Evolutionary conservation across 805 yeast genomes (phyloP).

Genomic region (Hanseniaspora clermontiae): DNA sequence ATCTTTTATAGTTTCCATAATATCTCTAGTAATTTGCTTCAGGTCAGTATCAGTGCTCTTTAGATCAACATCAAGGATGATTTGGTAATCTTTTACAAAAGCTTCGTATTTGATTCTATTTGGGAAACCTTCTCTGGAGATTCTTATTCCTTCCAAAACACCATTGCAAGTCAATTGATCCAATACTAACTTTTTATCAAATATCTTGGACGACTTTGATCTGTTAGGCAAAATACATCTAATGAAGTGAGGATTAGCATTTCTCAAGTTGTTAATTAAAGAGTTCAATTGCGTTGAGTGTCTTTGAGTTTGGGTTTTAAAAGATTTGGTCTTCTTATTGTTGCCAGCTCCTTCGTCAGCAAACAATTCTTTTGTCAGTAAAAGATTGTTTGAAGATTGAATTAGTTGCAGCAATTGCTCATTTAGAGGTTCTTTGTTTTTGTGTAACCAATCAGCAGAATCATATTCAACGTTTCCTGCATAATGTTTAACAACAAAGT

Average conservation of each 20-base stretch:
- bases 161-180: constrained; percentile 93
- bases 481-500: constrained; percentile 72
- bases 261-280: constrained; percentile 56
- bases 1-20: not conserved
- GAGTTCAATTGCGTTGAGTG: constrained; percentile 73
- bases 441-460: constrained; percentile 84
- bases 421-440: constrained; percentile 85
- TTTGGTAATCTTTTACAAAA: constrained; percentile 60
- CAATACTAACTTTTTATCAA: constrained; percentile 65
- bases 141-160: constrained; percentile 93
- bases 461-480: constrained; percentile 95
- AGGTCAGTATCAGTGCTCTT: constrained; percentile 15
- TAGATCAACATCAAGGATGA: constrained; percentile 43
- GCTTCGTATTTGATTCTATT: constrained; percentile 76
- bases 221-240: constrained; percentile 89
- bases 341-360: constrained; percentile 7
- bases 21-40: not conserved
- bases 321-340: constrained; percentile 21
- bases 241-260: constrained; percentile 92
- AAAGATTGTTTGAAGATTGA: constrained; percentile 41
- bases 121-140: constrained; percentile 94
- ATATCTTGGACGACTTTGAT: constrained; percentile 52
- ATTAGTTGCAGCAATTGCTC: constrained; percentile 57
- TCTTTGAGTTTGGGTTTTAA: constrained; percentile 72
- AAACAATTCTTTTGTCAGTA: constrained; percentile 33